Base-by-base conservation (phyloP, 129 eudicot genomes). In the Glebionis coronaria region DNA sequence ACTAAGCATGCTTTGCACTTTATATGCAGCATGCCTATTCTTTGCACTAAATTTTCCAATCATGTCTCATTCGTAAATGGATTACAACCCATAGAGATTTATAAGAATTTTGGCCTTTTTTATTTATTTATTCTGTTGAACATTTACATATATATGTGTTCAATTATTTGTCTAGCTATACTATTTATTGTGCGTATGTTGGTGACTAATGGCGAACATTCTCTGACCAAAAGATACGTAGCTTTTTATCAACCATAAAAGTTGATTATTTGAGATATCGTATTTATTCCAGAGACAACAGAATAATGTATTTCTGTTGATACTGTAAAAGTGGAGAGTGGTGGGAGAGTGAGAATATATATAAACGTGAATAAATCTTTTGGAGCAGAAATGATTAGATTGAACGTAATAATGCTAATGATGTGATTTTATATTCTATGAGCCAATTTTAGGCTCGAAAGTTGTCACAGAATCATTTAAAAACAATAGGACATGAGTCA, bases 1-100 rank as follows among this genome's bases (percentile, higher is more conserved):
- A 63, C 63, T 40, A 72, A 72, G 64, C 77, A 72, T 72, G 77
- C 64, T 54, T 62, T 70, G 8, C 56, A 62, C 69, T 72, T 71
- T 72, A 72, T 60, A 49, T 70, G 58, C 75, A 18, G 61, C 76
- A 72, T 40, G 76, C 76, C 76, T 63, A 61, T 20, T 40, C 55
- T 5, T 31, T 38, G 53, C 69, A 54, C 63, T 53, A 18, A 40
- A 52, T 61, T 29, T 60, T 60, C 68, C 59, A 46, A 31, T 25
- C 56, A 44, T 4, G 40, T 18, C 25, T 57, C 4, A 49, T 28
- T 51, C 5, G 15, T 66, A 27, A 25, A 49, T 66, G 29, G 44
- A 65, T 31, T 31, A 31, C 40, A 5, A 31, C 40, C 40, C 40
- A 31, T 31, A 31, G 40, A 31, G 5, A 31, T 31, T 31, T 31